Base-by-base conservation (phyloP, 2,329 filamentous ascomycete genomes). In the Calonectria hongkongensis region DNA sequence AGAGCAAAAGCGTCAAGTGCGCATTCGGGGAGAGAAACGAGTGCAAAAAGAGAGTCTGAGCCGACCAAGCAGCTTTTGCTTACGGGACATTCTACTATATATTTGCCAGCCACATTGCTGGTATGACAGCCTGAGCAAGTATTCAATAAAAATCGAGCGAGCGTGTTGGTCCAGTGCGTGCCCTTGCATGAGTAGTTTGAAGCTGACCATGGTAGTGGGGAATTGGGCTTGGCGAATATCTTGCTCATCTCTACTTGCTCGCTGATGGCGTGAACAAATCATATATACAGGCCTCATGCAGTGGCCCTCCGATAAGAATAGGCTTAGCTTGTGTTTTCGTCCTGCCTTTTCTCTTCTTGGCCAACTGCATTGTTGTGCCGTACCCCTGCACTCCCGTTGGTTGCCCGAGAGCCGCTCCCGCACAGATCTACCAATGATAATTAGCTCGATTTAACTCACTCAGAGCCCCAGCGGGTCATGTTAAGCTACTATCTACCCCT, bases 361-460 rank as follows among this genome's bases (percentile, higher is more conserved):
- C 21, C 64, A 21, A 43, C 10, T 41, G 48, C 48, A 56, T 51
- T 3, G 45, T 25, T 8, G 25, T 21, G 33, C 21, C 2, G 4
- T 33, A 56, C 33, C 47, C 54, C 41, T 51, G 48, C 13, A 16
- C 43, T n/a, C 3, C n/a, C 18, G 21, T 33, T 51, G 18, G 33
- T 27, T 39, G 45, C 56, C 18, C 51, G 28, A 15, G 41, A 51
- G 18, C 62, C 25, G 8, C 15, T 54, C 50, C 50, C 30, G 51
- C n/a, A 33, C 39, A 21, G 64, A 33, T 21, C 39, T 39, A 50
- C 69, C 72, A 74, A 72, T 74, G 45, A 66, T 47, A 74, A 74
- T 63, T 70, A 72, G 51, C 72, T 72, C 72, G 39, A 74, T 72
- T 47, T 69, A 66, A 41, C 72, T 74, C 72, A 56, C 68, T 54